phyloP scores from a whole-genome alignment of 768 basidiomycete species.

The Suillus clintonianus region DNA sequence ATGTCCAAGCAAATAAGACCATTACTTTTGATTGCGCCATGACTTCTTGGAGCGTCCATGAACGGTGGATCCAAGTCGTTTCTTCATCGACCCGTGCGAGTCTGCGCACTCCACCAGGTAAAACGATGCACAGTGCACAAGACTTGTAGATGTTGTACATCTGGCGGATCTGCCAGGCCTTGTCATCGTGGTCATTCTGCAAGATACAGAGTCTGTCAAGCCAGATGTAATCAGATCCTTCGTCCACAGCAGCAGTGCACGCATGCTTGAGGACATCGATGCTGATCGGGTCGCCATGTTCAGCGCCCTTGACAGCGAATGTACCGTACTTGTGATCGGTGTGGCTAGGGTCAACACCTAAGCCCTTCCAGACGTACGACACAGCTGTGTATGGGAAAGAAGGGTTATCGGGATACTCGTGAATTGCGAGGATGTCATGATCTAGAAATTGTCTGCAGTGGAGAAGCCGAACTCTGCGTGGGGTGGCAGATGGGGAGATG shows the following conservation, averaged over 20 bases:
- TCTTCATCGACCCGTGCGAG: slow-evolving; percentile 14
- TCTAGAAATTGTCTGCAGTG: background rate
- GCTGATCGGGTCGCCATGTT: slow-evolving; percentile 13
- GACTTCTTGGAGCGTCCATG: slow-evolving; percentile 19
- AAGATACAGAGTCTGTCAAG: slow-evolving; percentile 15
- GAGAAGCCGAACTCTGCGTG: too few species aligned
- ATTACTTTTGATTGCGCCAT: background rate
- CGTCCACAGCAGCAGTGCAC: slow-evolving; percentile 6
- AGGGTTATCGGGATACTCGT: too few species aligned
- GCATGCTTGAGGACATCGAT: slow-evolving; percentile 10
- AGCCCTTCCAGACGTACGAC: background rate
- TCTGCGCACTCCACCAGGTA: slow-evolving; percentile 18
- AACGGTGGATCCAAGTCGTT: slow-evolving; percentile 18
- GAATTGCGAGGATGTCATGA: background rate
- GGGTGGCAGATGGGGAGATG: too few species aligned
- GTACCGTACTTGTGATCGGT: background rate
- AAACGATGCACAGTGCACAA: slow-evolving; percentile 14
- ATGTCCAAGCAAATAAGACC: background rate
- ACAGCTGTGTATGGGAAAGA: background rate
- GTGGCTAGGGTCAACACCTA: background rate
- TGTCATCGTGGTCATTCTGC: slow-evolving; percentile 15
- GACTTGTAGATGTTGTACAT: slow-evolving; percentile 7
- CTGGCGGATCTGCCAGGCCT: slow-evolving; percentile 20
- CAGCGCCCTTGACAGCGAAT: background rate
- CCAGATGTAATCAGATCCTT: slow-evolving; percentile 8